Evolutionary conservation across 1,284 basidiomycete species (phyloP).

Genomic region (Ustilago curta): DNA sequence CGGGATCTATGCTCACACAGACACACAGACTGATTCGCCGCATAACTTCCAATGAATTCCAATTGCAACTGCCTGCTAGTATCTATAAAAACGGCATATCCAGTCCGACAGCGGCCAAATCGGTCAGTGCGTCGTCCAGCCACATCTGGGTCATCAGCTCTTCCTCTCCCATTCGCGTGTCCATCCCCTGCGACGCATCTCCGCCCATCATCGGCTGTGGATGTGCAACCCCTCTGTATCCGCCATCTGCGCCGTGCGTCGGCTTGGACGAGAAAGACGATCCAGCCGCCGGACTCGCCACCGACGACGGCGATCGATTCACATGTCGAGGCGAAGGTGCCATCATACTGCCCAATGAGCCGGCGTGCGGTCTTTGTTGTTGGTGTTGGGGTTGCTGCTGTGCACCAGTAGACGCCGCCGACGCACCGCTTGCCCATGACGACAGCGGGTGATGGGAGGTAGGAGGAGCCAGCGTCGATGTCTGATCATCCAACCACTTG

Average conservation of each 20-base stretch:
- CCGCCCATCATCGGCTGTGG: conserved; percentile 4
- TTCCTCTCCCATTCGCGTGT: conserved; percentile 19
- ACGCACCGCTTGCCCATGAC: conserved; percentile 32
- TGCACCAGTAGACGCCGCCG: background rate
- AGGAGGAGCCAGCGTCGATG: conserved; percentile 37
- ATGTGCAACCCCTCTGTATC: background rate
- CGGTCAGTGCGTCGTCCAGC: conserved; percentile 49
- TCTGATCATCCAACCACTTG: conserved; percentile 52
- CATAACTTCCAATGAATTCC: no score
- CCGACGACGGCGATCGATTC: conserved; percentile 17
- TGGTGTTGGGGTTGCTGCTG: conserved; percentile 6
- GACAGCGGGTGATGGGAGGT: conserved; percentile 43
- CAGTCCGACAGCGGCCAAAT: conserved; percentile 42
- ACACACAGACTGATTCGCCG: no score
- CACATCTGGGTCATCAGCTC: conserved; percentile 50
- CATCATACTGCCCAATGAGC: conserved; percentile 17
- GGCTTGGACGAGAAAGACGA: conserved; percentile 3
- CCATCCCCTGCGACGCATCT: background rate
- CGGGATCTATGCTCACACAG: no score
- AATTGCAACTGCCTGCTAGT: background rate
- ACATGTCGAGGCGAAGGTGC: conserved; percentile 1
- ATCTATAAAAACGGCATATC: conserved; percentile 49
- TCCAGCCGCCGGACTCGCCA: conserved; percentile 23
- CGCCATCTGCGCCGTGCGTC: background rate
- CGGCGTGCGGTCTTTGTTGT: conserved; percentile 13